A percentile compares a stretch with the other conserved stretches of the same genome.
These are phyloP conservation scores for Colletotrichum agaves DNA, from an alignment of 2,329 filamentous ascomycete genomes.

Conservation along the genomic window DNA sequence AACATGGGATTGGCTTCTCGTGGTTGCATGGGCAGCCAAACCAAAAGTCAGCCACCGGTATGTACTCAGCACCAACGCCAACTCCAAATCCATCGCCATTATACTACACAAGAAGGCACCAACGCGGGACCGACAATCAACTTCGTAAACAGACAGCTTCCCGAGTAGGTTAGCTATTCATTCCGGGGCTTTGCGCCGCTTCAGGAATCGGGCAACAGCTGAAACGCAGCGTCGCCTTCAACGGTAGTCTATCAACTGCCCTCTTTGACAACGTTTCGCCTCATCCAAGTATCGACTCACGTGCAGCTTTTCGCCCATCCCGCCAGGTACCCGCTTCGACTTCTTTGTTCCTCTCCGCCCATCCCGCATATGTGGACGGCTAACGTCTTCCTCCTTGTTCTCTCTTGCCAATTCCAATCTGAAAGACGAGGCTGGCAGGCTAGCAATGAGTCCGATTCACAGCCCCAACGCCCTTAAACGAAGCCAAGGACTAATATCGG, in stretches of 20 bases:
- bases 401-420: slow-evolving; percentile 7
- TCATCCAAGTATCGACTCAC: not conserved
- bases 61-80: not conserved
- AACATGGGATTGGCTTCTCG: not conserved
- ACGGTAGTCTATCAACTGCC: slow-evolving; percentile 21
- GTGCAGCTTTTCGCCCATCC: not conserved
- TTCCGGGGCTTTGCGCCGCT: slow-evolving; percentile 23
- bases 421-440: not conserved
- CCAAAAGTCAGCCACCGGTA: not conserved
- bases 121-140: slow-evolving; percentile 3
- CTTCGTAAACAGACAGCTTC: slow-evolving; percentile 8
- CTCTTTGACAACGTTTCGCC: slow-evolving; percentile 19
- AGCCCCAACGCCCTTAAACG: not conserved
- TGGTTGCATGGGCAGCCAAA: not conserved
- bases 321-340: slow-evolving; percentile 15
- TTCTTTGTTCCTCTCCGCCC: slow-evolving; percentile 17
- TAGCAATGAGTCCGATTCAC: not conserved
- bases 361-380: slow-evolving; percentile 14
- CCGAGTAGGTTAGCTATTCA: not conserved
- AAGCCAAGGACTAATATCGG: not conserved
- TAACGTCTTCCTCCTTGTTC: not conserved
- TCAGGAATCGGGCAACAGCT: not conserved
- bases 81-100: slow-evolving; percentile 1
- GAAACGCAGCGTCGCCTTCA: slow-evolving; percentile 25
- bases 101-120: slow-evolving; percentile 5